Conservation (phyloP, 2,329 filamentous ascomycete species). For the Rutstroemia sp. region DNA sequence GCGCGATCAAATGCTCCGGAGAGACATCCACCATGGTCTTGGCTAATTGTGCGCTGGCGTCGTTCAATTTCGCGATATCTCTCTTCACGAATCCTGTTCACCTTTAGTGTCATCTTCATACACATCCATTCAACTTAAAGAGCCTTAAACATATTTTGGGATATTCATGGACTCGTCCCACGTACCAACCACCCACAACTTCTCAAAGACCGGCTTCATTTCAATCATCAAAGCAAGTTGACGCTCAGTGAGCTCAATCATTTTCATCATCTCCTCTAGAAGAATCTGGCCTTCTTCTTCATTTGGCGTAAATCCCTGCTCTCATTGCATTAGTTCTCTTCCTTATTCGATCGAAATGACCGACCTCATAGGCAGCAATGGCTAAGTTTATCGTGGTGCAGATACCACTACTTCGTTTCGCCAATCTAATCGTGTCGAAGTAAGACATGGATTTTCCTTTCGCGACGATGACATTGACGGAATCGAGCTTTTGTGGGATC, state of each 20-base stretch:
- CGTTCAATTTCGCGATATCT: background rate
- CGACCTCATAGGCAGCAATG: background rate
- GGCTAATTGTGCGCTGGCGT: background rate
- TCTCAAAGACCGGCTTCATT: conserved; percentile 1
- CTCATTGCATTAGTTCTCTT: background rate
- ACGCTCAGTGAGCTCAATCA: background rate
- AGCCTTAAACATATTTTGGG: background rate
- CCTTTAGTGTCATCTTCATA: background rate
- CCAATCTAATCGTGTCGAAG: background rate
- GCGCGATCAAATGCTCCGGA: background rate
- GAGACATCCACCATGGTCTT: background rate
- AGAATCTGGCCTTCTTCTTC: background rate
- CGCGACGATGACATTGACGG: background rate
- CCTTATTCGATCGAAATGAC: background rate
- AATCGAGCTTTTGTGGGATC: background rate
- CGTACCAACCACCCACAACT: background rate
- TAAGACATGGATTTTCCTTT: background rate
- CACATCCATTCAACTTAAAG: too few relatives aligned
- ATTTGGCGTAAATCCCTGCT: background rate
- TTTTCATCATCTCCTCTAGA: background rate
- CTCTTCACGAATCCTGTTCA: background rate
- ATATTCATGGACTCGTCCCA: background rate
- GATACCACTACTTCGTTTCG: background rate
- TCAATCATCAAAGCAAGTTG: background rate
- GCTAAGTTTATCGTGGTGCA: background rate